A percentile compares a stretch with the other conserved stretches of the same genome.
These are phyloP conservation scores for Ophiostoma sp. DNA, from an alignment of 2,329 filamentous ascomycete species.

Conservation along the genomic window DNA sequence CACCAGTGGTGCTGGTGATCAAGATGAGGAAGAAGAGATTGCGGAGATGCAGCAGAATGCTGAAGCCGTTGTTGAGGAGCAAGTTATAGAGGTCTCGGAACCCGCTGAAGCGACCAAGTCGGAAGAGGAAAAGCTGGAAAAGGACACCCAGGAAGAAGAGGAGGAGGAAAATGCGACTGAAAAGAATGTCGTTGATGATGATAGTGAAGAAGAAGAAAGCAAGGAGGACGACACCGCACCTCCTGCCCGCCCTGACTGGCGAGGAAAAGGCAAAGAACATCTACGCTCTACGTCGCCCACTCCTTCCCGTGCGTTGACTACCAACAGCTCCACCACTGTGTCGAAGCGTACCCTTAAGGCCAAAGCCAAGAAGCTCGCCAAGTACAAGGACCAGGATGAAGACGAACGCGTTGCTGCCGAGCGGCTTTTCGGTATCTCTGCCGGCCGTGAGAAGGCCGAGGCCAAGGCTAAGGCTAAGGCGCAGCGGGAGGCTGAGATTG, in stretches of 20 bases:
- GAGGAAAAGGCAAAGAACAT: constrained; percentile 18
- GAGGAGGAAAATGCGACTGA: background rate
- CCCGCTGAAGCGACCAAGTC: constrained; percentile 21
- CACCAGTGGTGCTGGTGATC: constrained; percentile 17
- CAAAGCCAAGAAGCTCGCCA: constrained; percentile 85
- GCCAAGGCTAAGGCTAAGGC: constrained; percentile 64
- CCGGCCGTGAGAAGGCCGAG: constrained; percentile 61
- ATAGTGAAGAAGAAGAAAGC: background rate
- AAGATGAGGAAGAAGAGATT: constrained; percentile 26
- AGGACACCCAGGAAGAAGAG: background rate
- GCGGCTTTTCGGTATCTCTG: constrained; percentile 72
- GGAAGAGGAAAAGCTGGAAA: constrained; percentile 29
- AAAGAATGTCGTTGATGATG: background rate
- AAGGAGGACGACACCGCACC: background rate
- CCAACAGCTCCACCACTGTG: constrained; percentile 39
- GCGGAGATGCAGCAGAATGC: background rate
- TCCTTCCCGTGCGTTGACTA: constrained; percentile 29
- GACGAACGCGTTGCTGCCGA: constrained; percentile 83
- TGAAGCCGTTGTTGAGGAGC: background rate
- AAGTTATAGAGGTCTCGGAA: constrained; percentile 27
- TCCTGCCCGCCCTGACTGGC: background rate
- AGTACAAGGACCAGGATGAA: constrained; percentile 92
- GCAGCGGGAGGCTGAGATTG: constrained; percentile 64
- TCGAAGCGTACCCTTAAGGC: constrained; percentile 67
- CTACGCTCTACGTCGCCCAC: constrained; percentile 23